Evolutionary conservation across 2,329 filamentous ascomycete genomes (phyloP).

Genomic region (Raffaelea albimanens): DNA sequence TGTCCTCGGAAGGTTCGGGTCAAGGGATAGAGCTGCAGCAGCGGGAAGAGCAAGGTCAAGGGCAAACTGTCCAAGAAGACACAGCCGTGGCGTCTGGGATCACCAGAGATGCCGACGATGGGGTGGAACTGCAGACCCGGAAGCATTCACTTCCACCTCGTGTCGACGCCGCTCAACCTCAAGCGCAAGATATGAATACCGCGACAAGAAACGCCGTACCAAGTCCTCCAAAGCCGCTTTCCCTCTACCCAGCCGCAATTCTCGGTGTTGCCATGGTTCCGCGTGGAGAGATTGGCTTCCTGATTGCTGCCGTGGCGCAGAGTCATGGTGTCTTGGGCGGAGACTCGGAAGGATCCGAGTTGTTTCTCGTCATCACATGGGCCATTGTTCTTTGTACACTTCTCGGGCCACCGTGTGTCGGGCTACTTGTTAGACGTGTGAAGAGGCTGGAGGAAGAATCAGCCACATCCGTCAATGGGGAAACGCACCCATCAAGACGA

Average conservation of each 20-base stretch:
- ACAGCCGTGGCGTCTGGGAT: too few relatives aligned
- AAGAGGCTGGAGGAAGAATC: constrained; percentile 18
- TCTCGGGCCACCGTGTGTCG: constrained; percentile 37
- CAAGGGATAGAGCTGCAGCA: too few relatives aligned
- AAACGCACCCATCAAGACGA: too few relatives aligned
- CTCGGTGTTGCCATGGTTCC: constrained; percentile 62
- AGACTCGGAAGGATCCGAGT: constrained; percentile 20
- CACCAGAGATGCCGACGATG: background rate
- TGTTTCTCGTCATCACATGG: constrained; percentile 46
- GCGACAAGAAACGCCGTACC: constrained; percentile 7
- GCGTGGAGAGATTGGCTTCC: constrained; percentile 70
- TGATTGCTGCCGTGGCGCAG: constrained; percentile 62
- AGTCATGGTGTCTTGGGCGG: constrained; percentile 31
- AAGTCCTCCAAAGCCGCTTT: constrained; percentile 37
- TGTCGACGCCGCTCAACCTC: too few relatives aligned
- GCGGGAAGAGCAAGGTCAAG: too few relatives aligned
- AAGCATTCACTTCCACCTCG: too few relatives aligned
- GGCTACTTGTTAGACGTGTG: constrained; percentile 34
- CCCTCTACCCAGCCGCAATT: constrained; percentile 58
- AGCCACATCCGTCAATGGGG: background rate
- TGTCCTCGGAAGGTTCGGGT: too few relatives aligned
- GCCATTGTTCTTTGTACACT: constrained; percentile 47
- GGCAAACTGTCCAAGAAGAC: too few relatives aligned
- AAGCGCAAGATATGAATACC: too few relatives aligned
- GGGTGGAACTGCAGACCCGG: background rate